phyloP scores from a whole-genome alignment of 1,284 basidiomycete genomes.

The Amylostereum areolatum region DNA sequence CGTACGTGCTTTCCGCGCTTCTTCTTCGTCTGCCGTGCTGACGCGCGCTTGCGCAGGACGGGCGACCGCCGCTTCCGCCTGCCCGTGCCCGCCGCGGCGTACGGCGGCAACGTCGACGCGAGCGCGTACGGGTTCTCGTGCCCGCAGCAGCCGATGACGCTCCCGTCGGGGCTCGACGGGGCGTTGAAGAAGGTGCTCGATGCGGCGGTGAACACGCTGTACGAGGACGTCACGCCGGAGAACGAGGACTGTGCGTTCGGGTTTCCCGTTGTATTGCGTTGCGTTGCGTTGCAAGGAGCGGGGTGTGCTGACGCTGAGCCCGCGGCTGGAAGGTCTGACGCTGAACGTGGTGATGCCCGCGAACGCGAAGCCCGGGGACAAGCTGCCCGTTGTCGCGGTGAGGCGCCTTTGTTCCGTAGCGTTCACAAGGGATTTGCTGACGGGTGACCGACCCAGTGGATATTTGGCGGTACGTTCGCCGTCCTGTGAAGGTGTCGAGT shows the following conservation, averaged over 20 bases:
- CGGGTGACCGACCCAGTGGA: constrained; percentile 13
- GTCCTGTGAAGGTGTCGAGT: constrained; percentile 13
- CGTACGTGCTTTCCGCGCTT: constrained; percentile 19
- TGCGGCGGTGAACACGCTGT: constrained; percentile 2
- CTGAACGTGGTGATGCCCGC: constrained; percentile 35
- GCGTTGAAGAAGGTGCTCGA: constrained; percentile 2
- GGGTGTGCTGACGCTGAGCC: no score
- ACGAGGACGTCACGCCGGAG: constrained; percentile 4
- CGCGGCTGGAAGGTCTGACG: constrained; percentile 31
- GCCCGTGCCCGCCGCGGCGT: constrained; percentile 4
- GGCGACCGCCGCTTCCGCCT: constrained; percentile 3
- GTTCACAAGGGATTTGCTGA: not conserved
- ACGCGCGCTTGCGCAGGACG: constrained; percentile 5
- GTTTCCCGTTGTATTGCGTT: not conserved
- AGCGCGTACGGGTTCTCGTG: constrained; percentile 10
- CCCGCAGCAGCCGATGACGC: constrained; percentile 11
- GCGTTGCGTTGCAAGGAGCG: not conserved
- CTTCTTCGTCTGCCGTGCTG: no score
- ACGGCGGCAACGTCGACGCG: constrained; percentile 8
- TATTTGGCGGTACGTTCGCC: constrained; percentile 17
- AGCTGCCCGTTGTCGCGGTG: constrained; percentile 37
- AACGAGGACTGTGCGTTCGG: constrained; percentile 18
- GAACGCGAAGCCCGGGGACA: constrained; percentile 12
- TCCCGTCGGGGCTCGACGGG: constrained; percentile 6
- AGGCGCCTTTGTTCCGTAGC: constrained; percentile 16